A percentile compares a stretch with the other conserved stretches of the same genome.
Evolutionary conservation across 176 grass and related monocot genomes (phyloP).

Genomic region (Oryza longistaminata): DNA sequence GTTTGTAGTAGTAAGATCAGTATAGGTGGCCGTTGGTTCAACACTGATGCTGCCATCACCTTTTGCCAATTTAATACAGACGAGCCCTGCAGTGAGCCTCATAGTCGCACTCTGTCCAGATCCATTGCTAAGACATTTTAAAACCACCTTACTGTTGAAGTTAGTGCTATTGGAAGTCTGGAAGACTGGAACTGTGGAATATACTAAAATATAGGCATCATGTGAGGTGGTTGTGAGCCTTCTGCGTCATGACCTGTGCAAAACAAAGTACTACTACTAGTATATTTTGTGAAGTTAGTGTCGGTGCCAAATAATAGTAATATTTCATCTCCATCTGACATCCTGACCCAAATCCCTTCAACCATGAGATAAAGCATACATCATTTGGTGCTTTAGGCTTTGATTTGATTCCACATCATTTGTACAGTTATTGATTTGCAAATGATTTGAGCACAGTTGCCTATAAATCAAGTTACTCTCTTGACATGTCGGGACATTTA

Average conservation of each 20-base stretch:
- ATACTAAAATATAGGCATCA: neutral
- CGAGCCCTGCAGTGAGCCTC: neutral
- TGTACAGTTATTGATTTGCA: neutral
- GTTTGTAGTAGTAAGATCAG: neutral
- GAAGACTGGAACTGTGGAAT: neutral
- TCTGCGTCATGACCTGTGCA: constrained; percentile 1
- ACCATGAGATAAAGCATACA: neutral
- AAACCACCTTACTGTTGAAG: neutral
- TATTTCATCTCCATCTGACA: neutral
- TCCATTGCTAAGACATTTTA: neutral
- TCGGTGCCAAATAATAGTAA: neutral
- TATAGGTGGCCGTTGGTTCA: neutral
- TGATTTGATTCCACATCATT: neutral
- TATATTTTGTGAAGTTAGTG: neutral
- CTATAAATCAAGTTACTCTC: neutral
- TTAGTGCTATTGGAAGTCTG: neutral
- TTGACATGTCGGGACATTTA: neutral
- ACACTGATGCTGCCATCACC: neutral
- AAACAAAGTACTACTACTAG: neutral
- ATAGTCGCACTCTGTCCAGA: neutral
- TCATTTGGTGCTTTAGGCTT: neutral
- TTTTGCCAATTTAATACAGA: neutral
- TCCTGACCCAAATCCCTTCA: neutral
- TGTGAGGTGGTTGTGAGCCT: neutral
- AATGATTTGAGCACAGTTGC: neutral